Base-by-base conservation (phyloP, 768 basidiomycete genomes). In the Leccinum rimulosum region DNA sequence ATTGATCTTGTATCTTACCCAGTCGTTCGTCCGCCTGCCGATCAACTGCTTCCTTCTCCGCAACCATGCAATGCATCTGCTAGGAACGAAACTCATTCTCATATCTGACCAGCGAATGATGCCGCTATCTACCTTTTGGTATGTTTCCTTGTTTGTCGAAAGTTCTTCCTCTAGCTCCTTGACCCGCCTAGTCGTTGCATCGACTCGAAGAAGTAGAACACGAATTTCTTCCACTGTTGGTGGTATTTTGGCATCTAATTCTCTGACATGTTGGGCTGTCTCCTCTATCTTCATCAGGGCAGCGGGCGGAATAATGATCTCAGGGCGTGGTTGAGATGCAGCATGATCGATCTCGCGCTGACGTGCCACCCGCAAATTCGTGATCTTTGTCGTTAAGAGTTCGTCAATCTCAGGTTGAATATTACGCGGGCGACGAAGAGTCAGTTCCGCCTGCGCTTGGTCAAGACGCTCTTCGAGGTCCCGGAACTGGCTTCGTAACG, bases 391-490 rank as follows among this genome's bases (percentile, higher is more conserved):
- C 7, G 58, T 12, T 10, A 74, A 38, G 17, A 56, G 50, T 15
- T 66, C 56, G 25, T 70, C 60, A 4, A 72, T 59, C 38, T 68
- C 67, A 28, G 55, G 47, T 30, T 50, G 52, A 12, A 66, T 55
- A 19, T 73, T 61, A 30, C 47, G 52, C 35, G 19, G 66, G 48
- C 51, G 70, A 43, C 56, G 61, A 30, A 74, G 60, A n/a, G 73
- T 70, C 17, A 74, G 58, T 33, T 70, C 68, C 6, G 73, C 63
- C 9, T 65, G 70, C 7, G 67, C 60, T 54, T 73, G 70, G n/a
- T 73, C 72, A 8, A 74, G 56, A n/a, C 64, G 65, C 35, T 72
- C 65, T 52, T 69, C 72, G 15, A 73, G 61, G 27, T 68, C 56
- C 31, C 33, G 64, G 12, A 74, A 22, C 28, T 54, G 66, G 50